phyloP scores from a whole-genome alignment of 2,329 filamentous ascomycete genomes.

The Endoconidiophora laricicola region DNA sequence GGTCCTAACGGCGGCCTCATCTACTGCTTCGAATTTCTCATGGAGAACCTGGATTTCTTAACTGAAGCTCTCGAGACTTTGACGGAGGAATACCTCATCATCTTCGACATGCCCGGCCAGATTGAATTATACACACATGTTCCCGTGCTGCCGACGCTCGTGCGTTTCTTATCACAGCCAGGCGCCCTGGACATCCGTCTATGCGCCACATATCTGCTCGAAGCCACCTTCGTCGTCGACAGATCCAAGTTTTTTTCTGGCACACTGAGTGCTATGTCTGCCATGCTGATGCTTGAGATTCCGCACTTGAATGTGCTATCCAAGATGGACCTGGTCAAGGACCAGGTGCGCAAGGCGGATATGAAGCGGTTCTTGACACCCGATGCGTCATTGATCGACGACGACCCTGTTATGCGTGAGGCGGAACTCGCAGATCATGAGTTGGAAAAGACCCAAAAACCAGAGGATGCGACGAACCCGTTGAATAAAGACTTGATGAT shows the following conservation, averaged over 20 bases:
- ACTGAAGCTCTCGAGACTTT: slow-evolving; percentile 69
- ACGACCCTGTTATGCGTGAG: slow-evolving; percentile 44
- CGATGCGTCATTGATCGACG: slow-evolving; percentile 65
- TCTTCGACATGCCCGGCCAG: slow-evolving; percentile 97
- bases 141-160: slow-evolving; percentile 71
- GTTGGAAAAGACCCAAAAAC: slow-evolving; percentile 48
- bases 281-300: slow-evolving; percentile 96
- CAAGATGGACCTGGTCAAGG: slow-evolving; percentile 95
- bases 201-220: slow-evolving; percentile 85
- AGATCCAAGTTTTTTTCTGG: slow-evolving; percentile 95
- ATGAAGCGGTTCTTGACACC: slow-evolving; percentile 81
- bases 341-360: slow-evolving; percentile 72
- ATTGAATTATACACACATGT: slow-evolving; percentile 98
- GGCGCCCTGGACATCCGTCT: slow-evolving; percentile 78
- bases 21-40: slow-evolving; percentile 91
- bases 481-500: slow-evolving; percentile 53
- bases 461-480: slow-evolving; percentile 29
- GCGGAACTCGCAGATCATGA: slow-evolving; percentile 26
- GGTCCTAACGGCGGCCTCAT: slow-evolving; percentile 87
- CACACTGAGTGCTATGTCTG: slow-evolving; percentile 90
- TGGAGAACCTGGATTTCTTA: slow-evolving; percentile 87
- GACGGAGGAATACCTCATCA: slow-evolving; percentile 89
- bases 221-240: slow-evolving; percentile 90
- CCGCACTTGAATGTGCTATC: slow-evolving; percentile 92
- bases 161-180: slow-evolving; percentile 61